A percentile compares a stretch with the other conserved stretches of the same genome.
These are phyloP conservation scores for Deuterostichococcus epilithicus DNA, from an alignment of 139 green algal genomes.

Conservation along the genomic window DNA sequence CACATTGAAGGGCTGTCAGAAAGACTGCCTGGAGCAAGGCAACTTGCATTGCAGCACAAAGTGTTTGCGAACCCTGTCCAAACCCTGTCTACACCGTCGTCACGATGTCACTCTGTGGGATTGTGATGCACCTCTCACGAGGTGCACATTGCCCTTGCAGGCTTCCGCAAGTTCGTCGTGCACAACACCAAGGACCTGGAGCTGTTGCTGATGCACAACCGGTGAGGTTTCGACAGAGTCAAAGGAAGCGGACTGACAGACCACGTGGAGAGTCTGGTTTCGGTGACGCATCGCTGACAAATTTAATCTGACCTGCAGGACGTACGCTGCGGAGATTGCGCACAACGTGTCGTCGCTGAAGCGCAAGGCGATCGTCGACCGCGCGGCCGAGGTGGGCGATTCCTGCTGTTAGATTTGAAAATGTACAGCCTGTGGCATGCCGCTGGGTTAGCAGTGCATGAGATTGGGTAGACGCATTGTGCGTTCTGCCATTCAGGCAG, in stretches of 20 bases:
- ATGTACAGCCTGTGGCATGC: too few relatives aligned
- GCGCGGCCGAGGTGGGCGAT: constrained; percentile 58
- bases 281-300: background rate
- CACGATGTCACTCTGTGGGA: too few relatives aligned
- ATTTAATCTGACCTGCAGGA: constrained; percentile 31
- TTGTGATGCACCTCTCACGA: background rate
- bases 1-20: background rate
- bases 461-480: too few relatives aligned
- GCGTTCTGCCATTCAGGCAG: too few relatives aligned
- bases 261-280: too few relatives aligned
- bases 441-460: too few relatives aligned
- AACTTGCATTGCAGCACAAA: background rate
- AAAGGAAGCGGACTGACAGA: too few relatives aligned
- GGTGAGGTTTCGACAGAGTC: too few relatives aligned
- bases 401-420: too few relatives aligned
- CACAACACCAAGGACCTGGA: constrained; percentile 93
- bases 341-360: constrained; percentile 93
- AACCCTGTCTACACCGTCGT: too few relatives aligned
- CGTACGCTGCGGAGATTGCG: constrained; percentile 90
- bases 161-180: constrained; percentile 89
- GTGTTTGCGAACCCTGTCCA: too few relatives aligned
- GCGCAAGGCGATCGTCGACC: constrained; percentile 94
- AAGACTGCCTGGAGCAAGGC: background rate
- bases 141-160: constrained; percentile 21
- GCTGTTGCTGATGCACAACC: constrained; percentile 99